Evolutionary conservation across 2,329 filamentous ascomycete species (phyloP), one percentile per base, ranked within the genome.

Genomic region (Aspergillus ibericus): DNA sequence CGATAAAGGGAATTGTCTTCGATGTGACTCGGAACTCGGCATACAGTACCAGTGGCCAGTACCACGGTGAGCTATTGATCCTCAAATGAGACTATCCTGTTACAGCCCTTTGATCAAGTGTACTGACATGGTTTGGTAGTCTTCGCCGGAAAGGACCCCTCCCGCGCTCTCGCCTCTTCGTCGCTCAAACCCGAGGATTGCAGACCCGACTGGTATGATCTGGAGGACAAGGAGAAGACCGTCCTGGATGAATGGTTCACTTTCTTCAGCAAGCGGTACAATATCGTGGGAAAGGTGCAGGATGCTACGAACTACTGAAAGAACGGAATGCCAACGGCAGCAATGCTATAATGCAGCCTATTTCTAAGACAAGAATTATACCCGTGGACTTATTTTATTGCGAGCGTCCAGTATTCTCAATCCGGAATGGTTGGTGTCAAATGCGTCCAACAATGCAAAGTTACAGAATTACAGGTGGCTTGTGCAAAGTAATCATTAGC

Each of bases 231-330:
- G 77, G 88, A 97, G 75, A 91, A 95, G 80, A 86, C 85, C 25
- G 88, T 90, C 3, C 79, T 99, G 61, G 84, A 93, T 55, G 95
- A 99, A 75, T 99, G 95, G 95, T 86, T 89, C 63, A 96, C 90
- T 1, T 99, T 96, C 78, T 99, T 99, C 78, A 91, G 89, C 66
- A 99, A 98, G 81, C 84, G 95, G 58, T 99, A 99, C 80, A 98
- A 96, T 69, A 85, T 98, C 54, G 77, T 80, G 40, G 78, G 78
- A 44, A 79, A 78, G 68, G 77, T 80, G 8, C 65, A 75, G 63
- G 74, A 70, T 50, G 75, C 74, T 16, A 71, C 67, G 42, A 77
- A 77, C 61, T 69, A 68, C 46, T 76, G 60, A 66, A 49, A 8
- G n/a, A 36, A 32, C 13, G 10, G 16, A 12, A 57, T 56, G 34